Evolutionary conservation across 164 flowering plant genomes (phyloP), one percentile per base, ranked within the genome.

Genomic region (Umbellularia californica): DNA sequence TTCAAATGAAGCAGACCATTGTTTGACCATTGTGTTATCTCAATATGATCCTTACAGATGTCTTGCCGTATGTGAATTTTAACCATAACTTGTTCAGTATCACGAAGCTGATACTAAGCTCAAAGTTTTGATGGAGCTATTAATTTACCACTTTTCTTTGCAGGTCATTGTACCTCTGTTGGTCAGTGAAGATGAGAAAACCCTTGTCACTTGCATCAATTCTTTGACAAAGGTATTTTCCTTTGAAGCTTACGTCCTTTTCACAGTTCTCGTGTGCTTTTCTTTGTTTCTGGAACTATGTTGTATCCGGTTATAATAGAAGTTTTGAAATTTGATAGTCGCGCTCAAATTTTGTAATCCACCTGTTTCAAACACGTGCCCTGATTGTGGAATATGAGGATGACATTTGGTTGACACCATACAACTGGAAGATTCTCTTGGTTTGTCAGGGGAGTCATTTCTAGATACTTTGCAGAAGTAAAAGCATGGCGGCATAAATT

Each of bases 101-200:
- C 69, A 28, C 7, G 4, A 15, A 55, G 2, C 17, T 67, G 15
- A 64, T 23, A 14, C 19, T 25, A 64, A 67, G 69, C 47, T 67
- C n/a, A 41, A 67, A 27, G 41, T 28, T 55, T 15, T 55, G n/a
- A 20, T 64, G 67, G 24, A 22, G 67, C 67, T 64, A 13, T 24
- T 64, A 64, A 22, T 30, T 67, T 30, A 13, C 28, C 47, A 27
- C 20, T 11, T 27, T 67, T 28, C 41, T 67, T 30, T 30, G 41
- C 87, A 95, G 99, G 98, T 95, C 73, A 81, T 93, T 82, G 92
- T 88, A 66, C 99, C 99, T 50, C 77, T 94, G 70, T 81, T 96
- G 85, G 97, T 90, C 15, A 88, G 90, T 30, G 99, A 94, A 76
- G 99, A 96, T 81, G 99, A 96, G 85, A 94, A 89, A 82, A 94